A percentile compares a stretch with the other conserved stretches of the same genome.
Evolutionary conservation across 148 eudicot species (phyloP).

Genomic region (Rhododendron griersonianum): DNA sequence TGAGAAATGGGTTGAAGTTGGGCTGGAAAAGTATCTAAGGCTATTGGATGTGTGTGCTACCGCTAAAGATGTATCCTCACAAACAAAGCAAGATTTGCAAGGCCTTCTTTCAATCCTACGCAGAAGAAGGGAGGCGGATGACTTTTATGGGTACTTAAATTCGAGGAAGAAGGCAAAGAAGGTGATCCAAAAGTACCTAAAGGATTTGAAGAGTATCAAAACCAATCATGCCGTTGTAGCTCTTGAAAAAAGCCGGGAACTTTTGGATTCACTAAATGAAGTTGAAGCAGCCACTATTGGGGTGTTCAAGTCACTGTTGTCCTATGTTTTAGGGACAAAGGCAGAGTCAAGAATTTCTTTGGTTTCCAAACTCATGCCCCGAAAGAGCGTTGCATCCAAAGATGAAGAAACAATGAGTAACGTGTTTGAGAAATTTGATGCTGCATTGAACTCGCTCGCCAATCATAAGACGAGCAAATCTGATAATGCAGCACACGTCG

Average conservation of each 20-base stretch:
- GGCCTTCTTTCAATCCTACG: slow-evolving; percentile 34
- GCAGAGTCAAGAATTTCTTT: no score
- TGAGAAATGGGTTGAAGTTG: no score
- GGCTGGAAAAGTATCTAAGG: slow-evolving; percentile 26
- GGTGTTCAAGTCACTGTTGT: no score
- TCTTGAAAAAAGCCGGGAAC: no score
- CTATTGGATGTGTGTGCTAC: slow-evolving; percentile 43
- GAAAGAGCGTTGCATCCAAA: not conserved
- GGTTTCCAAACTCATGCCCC: not conserved
- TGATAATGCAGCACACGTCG: not conserved
- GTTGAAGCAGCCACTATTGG: no score
- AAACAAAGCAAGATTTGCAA: slow-evolving; percentile 32
- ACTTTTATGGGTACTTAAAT: slow-evolving; percentile 17
- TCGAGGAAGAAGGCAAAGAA: slow-evolving; percentile 10
- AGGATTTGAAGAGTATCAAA: not conserved
- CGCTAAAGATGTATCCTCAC: slow-evolving; percentile 29
- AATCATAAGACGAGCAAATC: slow-evolving; percentile 16
- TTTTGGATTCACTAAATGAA: no score
- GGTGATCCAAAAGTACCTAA: not conserved
- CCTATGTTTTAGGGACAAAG: no score
- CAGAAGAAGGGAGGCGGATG: slow-evolving; percentile 35
- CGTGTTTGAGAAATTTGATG: slow-evolving; percentile 25
- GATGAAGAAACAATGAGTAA: slow-evolving; percentile 2
- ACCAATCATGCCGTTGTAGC: no score
- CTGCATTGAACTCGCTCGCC: slow-evolving; percentile 13